These are phyloP conservation scores for Phaseolus coccineus DNA, from an alignment of 331 rosid species.

Conservation along the genomic window DNA sequence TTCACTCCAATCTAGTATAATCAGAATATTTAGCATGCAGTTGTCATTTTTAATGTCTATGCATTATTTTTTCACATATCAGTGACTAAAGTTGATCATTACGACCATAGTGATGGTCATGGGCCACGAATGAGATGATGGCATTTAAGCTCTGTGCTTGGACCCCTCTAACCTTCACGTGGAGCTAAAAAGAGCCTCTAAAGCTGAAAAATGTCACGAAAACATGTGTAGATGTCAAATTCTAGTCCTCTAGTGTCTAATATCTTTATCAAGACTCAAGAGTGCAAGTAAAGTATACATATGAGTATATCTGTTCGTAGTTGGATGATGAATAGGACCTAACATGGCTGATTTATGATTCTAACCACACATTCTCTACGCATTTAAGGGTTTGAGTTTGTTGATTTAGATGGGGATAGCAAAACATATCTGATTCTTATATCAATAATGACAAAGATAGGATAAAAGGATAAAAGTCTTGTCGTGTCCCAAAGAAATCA, in stretches of 20 bases:
- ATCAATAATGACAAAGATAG: background rate
- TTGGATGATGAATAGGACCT: constrained; percentile 4
- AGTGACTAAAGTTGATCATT: constrained; percentile 34
- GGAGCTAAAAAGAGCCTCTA: constrained; percentile 39
- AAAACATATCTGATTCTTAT: background rate
- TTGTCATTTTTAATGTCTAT: constrained; percentile 38
- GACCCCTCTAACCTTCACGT: constrained; percentile 13
- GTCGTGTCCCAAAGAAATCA: background rate
- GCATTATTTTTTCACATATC: background rate
- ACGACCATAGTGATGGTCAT: constrained; percentile 21
- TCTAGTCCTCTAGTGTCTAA: constrained; percentile 1
- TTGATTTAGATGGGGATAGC: background rate
- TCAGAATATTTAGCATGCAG: constrained; percentile 36
- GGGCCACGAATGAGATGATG: constrained; percentile 44
- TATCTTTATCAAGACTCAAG: constrained; percentile 34
- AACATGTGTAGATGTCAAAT: constrained; percentile 1
- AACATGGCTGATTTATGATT: background rate
- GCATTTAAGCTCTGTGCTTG: constrained; percentile 24
- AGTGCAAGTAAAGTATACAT: constrained; percentile 24
- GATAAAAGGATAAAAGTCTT: constrained; percentile 7
- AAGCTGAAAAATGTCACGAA: constrained; percentile 1
- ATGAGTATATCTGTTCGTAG: background rate
- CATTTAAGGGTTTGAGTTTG: background rate
- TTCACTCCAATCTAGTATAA: constrained; percentile 16
- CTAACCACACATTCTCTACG: background rate